Conservation (phyloP, 345 rosid species). For the Firmiana major region DNA sequence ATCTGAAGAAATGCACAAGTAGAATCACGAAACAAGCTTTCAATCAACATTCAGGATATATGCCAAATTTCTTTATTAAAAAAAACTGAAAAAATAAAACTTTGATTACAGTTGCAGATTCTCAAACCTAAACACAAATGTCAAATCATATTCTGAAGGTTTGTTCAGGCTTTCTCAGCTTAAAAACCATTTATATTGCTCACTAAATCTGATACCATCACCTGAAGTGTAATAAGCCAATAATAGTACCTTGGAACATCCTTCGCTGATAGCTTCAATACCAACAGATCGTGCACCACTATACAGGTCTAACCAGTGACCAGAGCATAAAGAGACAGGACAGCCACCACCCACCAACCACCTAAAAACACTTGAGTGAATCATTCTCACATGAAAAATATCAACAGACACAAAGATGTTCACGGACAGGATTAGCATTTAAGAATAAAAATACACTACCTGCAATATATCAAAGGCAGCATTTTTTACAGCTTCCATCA, state of each 20-base stretch:
- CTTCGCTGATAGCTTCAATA: slow-evolving; percentile 78
- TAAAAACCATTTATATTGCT: background rate
- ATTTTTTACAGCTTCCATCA: slow-evolving; percentile 99
- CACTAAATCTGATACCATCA: background rate
- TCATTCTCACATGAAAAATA: background rate
- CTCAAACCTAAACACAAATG: background rate
- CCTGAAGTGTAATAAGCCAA: background rate
- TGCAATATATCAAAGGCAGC: slow-evolving; percentile 79
- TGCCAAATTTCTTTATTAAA: background rate
- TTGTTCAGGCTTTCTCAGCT: background rate
- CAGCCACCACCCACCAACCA: slow-evolving; percentile 83
- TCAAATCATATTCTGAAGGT: background rate
- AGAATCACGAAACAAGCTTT: slow-evolving; percentile 1
- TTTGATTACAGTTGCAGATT: background rate
- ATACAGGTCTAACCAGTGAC: slow-evolving; percentile 89
- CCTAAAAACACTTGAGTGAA: slow-evolving; percentile 35
- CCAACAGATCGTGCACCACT: slow-evolving; percentile 95
- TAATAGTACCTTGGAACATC: slow-evolving; percentile 58
- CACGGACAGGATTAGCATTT: background rate
- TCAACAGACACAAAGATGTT: background rate
- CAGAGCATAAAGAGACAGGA: slow-evolving; percentile 73
- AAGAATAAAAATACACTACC: slow-evolving; percentile 30
- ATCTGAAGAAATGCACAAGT: slow-evolving; percentile 90
- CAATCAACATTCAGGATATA: background rate
- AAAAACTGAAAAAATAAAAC: background rate